Conservation (phyloP, 108 stramenopile genomes). For the Schizochytrium sp. region DNA sequence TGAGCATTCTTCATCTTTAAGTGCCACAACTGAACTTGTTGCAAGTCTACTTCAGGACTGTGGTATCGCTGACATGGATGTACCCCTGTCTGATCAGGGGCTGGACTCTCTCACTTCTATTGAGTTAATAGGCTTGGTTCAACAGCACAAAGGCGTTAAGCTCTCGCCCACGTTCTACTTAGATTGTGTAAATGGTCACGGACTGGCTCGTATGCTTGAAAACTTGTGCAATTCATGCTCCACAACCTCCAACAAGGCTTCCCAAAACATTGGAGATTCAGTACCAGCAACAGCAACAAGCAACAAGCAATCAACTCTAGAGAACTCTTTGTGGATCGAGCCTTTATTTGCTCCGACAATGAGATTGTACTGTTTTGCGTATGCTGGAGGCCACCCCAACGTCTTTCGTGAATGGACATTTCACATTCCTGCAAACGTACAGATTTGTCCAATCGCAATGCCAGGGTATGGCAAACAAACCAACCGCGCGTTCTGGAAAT, state of each 20-base stretch:
- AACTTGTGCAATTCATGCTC: no score
- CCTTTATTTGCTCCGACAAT: slow-evolving; percentile 22
- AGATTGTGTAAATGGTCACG: slow-evolving; percentile 32
- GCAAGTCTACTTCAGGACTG: not conserved
- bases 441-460: slow-evolving; percentile 35
- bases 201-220: not conserved
- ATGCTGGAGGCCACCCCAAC: slow-evolving; percentile 50
- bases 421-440: slow-evolving; percentile 46
- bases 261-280: no score
- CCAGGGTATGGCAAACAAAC: slow-evolving; percentile 57
- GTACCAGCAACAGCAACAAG: not conserved
- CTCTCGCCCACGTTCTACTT: slow-evolving; percentile 51
- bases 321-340: slow-evolving; percentile 34
- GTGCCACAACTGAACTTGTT: not conserved
- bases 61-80: not conserved
- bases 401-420: slow-evolving; percentile 19
- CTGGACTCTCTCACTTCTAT: slow-evolving; percentile 51
- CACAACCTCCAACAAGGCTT: no score
- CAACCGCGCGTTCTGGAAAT: not conserved
- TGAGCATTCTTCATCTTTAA: not conserved
- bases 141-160: not conserved
- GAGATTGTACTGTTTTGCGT: slow-evolving; percentile 48
- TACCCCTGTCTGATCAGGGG: not conserved
- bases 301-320: not conserved
- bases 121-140: slow-evolving; percentile 32